Conservation (phyloP, 768 basidiomycete genomes). For the Termitomyces sp. region DNA sequence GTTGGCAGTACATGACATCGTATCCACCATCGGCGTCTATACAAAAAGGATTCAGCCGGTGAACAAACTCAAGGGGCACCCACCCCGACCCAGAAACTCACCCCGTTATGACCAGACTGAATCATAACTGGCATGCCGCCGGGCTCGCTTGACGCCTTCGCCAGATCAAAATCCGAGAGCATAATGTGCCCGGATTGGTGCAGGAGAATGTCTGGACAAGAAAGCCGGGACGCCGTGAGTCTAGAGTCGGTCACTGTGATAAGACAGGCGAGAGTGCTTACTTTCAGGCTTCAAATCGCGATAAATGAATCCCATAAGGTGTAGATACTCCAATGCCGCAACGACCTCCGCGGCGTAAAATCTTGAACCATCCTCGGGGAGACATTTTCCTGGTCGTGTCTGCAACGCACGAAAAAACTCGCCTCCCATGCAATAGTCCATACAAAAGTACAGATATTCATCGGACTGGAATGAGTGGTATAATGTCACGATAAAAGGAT, state of each 20-base stretch:
- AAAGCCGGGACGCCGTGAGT: not conserved
- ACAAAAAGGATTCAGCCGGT: slow-evolving; percentile 10
- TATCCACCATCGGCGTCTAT: slow-evolving; percentile 92
- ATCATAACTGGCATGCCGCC: slow-evolving; percentile 86
- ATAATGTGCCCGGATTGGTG: slow-evolving; percentile 99
- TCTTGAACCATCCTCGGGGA: slow-evolving; percentile 90
- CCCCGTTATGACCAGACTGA: slow-evolving; percentile 86
- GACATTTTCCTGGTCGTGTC: slow-evolving; percentile 93
- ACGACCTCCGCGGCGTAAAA: slow-evolving; percentile 99
- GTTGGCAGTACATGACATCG: slow-evolving; percentile 94
- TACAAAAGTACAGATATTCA: slow-evolving; percentile 97
- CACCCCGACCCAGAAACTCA: slow-evolving; percentile 37
- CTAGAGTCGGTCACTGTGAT: slow-evolving; percentile 2
- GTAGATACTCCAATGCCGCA: slow-evolving; percentile 96
- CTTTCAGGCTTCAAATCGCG: slow-evolving; percentile 99
- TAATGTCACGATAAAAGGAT: slow-evolving; percentile 98
- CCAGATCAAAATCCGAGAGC: slow-evolving; percentile 98
- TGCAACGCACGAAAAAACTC: slow-evolving; percentile 99
- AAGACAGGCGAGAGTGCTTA: slow-evolving; percentile 42
- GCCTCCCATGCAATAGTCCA: slow-evolving; percentile 99
- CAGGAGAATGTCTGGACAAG: slow-evolving; percentile 79
- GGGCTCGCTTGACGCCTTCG: slow-evolving; percentile 88
- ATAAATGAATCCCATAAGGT: slow-evolving; percentile 99
- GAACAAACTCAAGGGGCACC: slow-evolving; percentile 6
- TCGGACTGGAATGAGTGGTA: slow-evolving; percentile 99